Evolutionary conservation across 352 stramenopile genomes (phyloP).

Genomic region (Salisapilia sapeloensis): DNA sequence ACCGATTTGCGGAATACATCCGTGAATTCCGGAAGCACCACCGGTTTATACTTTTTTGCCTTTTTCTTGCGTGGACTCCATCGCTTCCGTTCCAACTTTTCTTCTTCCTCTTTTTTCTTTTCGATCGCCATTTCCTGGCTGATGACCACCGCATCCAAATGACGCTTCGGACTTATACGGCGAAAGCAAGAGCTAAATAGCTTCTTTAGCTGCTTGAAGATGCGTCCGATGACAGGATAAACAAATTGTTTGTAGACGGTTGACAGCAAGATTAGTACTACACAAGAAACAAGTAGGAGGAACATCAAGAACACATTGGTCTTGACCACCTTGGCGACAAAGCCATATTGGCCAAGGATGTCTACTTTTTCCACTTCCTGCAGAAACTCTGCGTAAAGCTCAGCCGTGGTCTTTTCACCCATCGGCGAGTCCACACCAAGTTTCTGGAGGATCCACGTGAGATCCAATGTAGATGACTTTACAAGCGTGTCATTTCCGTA

Average conservation of each 20-base stretch:
- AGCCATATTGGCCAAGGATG: conserved; percentile 10
- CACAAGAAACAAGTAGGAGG: conserved; percentile 14
- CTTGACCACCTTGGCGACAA: conserved; percentile 26
- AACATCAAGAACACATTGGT: conserved; percentile 30
- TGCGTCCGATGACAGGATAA: conserved; percentile 5
- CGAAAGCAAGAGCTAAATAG: conserved; percentile 1
- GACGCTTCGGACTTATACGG: too few relatives aligned
- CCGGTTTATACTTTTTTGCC: neutral
- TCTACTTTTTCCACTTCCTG: conserved; percentile 10
- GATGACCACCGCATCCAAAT: too few relatives aligned
- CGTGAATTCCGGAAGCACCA: conserved; percentile 22
- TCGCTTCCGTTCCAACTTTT: neutral
- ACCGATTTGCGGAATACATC: conserved; percentile 21
- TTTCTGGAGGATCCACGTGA: conserved; percentile 11
- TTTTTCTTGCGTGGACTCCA: neutral
- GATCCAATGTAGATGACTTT: conserved; percentile 14
- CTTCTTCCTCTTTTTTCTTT: conserved; percentile 3
- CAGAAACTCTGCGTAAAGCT: conserved; percentile 11
- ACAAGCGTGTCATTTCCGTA: conserved; percentile 22
- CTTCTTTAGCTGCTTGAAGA: neutral
- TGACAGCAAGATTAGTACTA: conserved; percentile 15
- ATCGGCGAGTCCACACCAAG: conserved; percentile 10
- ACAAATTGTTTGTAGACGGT: conserved; percentile 12
- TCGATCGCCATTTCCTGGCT: neutral
- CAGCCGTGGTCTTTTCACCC: conserved; percentile 7